Evolutionary conservation across 163 green algal species (phyloP), one percentile per base, ranked within the genome.

Genomic region (Volvox carteri): DNA sequence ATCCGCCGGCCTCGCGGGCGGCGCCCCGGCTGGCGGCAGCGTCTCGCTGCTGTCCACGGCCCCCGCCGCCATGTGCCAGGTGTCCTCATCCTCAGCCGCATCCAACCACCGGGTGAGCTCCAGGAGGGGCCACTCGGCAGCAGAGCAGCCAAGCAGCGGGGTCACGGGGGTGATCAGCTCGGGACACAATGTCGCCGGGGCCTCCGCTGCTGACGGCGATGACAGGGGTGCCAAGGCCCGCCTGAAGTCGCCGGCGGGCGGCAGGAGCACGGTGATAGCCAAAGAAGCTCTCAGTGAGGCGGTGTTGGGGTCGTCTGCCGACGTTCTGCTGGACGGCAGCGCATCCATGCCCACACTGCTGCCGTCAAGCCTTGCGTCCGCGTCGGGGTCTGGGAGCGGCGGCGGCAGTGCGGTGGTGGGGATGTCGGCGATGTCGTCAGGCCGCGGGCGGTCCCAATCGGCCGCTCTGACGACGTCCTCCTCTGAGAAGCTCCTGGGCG

Each of bases 281-380:
- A 60, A 65, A 25, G 42, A 60, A 3, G 73, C 41, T 39, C 25
- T 23, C 4, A 23, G 14, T 46, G 73, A 33, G 14, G 44, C 18
- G 33, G 54, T 52, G 42, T 35, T 30, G 54, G 37, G 30, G 62
- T 4, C 41, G 62, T 4, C 41, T 11, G 79, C 41, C 0, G 12
- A 37, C 39, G 78, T 68, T 28, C 25, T 77, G 58, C 62, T 86
- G 62, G 78, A 86, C 16, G 78, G 50, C 46, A 70, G 48, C 33
- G 44, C 46, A 21, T 78, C 70, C 18, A 78, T 78, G 70, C 70
- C 73, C 42, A 25, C 73, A 44, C 14, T 54, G 70, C 16, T 62
- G 73, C 73, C 73, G 2, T 80, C 42, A 39, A 79, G 68, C 68
- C 33, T 48, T 28, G 68, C 12, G 35, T 39, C 70, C 23, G 25